A percentile compares a stretch with the other conserved stretches of the same genome.
These are phyloP conservation scores for Ascomycota sp. DNA, from an alignment of 2,329 filamentous ascomycete genomes.

Conservation along the genomic window DNA sequence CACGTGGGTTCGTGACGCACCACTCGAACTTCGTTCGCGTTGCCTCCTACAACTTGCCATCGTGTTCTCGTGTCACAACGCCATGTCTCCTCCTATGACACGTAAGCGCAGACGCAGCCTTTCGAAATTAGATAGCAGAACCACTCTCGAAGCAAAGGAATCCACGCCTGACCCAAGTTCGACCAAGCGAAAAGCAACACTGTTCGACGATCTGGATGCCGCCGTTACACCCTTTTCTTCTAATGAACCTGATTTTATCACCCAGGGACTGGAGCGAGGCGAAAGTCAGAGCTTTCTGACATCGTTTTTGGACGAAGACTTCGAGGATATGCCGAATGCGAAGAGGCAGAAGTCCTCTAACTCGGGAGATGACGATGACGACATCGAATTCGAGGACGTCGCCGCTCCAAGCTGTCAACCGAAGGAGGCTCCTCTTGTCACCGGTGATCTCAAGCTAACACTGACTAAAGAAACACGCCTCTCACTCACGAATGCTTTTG, in stretches of 20 bases:
- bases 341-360: conserved; percentile 21
- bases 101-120: conserved; percentile 42
- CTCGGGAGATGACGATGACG: conserved; percentile 21
- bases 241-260: conserved; percentile 19
- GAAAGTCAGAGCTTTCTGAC: conserved; percentile 27
- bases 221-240: conserved; percentile 21
- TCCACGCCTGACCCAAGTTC: conserved; percentile 3
- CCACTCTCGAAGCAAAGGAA: conserved; percentile 5
- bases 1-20: conserved; percentile 12
- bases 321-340: conserved; percentile 21
- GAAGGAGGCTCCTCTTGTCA: conserved; percentile 25
- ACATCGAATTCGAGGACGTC: conserved; percentile 40
- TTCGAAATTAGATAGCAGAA: conserved; percentile 5
- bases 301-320: conserved; percentile 36
- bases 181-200: conserved; percentile 27
- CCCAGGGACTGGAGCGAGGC: conserved; percentile 23
- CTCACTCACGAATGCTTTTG: conserved; percentile 38
- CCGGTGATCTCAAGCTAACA: conserved; percentile 56
- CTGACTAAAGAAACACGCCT: conserved; percentile 37
- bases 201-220: conserved; percentile 42
- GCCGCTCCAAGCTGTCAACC: conserved; percentile 38
- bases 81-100: conserved; percentile 48
- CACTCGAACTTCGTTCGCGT: no score
- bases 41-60: no score
- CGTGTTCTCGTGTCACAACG: background rate